phyloP scores from a whole-genome alignment of 345 rosid species.

The Draba incana region DNA sequence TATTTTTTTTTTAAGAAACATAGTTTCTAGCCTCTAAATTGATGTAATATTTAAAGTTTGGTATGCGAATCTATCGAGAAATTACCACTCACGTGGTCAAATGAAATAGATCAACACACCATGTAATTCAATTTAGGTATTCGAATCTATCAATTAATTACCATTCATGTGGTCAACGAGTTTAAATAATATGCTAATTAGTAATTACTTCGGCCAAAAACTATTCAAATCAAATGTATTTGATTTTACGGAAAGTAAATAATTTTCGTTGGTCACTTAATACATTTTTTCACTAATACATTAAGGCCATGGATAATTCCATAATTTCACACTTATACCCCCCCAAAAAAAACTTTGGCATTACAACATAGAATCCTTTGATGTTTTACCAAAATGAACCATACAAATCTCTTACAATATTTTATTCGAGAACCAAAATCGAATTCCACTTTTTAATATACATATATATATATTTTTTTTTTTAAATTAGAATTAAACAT shows the following conservation, averaged over 20 bases:
- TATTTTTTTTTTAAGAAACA: not conserved
- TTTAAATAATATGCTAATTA: conserved; percentile 1
- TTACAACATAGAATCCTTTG: not conserved
- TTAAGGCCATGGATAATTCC: not conserved
- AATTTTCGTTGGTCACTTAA: not conserved
- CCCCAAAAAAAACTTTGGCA: not conserved
- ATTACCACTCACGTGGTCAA: not conserved
- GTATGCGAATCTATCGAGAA: not conserved
- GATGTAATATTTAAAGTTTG: not conserved
- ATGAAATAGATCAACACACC: not conserved
- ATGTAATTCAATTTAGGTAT: not conserved
- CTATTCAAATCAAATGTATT: not conserved
- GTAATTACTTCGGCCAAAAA: not conserved
- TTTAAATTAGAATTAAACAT: not conserved
- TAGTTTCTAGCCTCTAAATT: not conserved
- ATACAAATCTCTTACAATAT: conserved; percentile 24
- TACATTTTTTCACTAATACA: no score
- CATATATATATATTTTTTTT: no score
- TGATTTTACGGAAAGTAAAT: not conserved
- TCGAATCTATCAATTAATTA: not conserved
- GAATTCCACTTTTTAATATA: conserved; percentile 2
- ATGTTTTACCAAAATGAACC: not conserved
- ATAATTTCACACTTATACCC: not conserved
- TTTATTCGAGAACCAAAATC: conserved; percentile 20
- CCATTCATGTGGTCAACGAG: conserved; percentile 13